These are phyloP conservation scores for Coemansia sp. DNA, from an alignment of 192 early-diverging fungal species.

Conservation along the genomic window DNA sequence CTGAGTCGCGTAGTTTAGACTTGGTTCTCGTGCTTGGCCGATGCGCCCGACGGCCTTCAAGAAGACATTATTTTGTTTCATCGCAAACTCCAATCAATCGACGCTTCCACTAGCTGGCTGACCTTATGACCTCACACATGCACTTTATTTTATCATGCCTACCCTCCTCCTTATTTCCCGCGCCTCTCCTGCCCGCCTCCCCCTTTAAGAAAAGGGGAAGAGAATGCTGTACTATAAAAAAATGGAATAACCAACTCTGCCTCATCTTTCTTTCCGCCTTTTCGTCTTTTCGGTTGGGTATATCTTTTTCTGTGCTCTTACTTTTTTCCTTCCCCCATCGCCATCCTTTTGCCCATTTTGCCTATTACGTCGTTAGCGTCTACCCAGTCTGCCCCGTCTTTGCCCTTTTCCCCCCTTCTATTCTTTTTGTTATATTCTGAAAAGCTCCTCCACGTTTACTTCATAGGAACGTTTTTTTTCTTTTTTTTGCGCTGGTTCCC, in stretches of 20 bases:
- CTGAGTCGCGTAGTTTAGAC: no score
- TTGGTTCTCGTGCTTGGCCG: no score
- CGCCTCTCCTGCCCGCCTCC: background rate
- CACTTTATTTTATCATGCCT: background rate
- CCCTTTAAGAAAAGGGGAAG: background rate
- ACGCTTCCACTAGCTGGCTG: background rate
- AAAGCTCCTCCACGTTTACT: background rate
- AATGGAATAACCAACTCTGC: background rate
- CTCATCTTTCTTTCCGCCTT: background rate
- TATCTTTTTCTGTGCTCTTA: slow-evolving; percentile 2
- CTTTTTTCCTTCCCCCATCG: background rate
- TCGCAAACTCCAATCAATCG: no score
- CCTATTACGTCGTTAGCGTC: no score
- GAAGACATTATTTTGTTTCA: no score
- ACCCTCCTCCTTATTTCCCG: background rate
- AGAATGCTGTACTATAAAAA: background rate
- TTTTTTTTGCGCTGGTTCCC: background rate
- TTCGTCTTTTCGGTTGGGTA: background rate
- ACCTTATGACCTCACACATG: background rate
- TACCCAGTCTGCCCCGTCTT: background rate
- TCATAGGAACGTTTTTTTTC: background rate
- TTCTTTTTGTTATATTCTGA: slow-evolving; percentile 1
- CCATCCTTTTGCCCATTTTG: background rate
- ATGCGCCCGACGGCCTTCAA: no score
- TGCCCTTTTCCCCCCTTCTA: slow-evolving; percentile 13